phyloP scores from a whole-genome alignment of 148 eudicot species.

The Rhododendron mucronatum region DNA sequence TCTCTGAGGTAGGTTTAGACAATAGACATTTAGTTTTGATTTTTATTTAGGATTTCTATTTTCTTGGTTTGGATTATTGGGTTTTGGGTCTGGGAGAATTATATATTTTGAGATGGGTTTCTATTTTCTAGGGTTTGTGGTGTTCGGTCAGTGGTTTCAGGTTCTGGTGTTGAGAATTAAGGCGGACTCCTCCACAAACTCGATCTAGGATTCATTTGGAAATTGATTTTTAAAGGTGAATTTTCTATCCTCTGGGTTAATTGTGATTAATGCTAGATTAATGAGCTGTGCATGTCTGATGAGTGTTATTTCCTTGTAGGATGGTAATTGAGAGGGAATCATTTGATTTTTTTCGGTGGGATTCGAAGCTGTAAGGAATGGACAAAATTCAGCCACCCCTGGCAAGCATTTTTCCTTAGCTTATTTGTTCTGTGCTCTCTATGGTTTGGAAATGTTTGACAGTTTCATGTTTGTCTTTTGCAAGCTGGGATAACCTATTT shows the following conservation, averaged over 20 bases:
- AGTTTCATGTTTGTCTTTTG: not conserved
- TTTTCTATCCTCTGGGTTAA: conserved; percentile 1
- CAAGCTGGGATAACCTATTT: not conserved
- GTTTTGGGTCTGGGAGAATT: not conserved
- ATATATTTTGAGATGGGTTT: not conserved
- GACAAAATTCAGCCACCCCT: conserved; percentile 73
- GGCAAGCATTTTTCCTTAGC: conserved; percentile 28
- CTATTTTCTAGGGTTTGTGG: not conserved
- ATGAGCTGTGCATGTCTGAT: not conserved
- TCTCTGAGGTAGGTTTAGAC: not conserved
- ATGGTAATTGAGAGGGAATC: conserved; percentile 9
- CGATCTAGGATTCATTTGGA: not conserved
- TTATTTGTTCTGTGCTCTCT: not conserved
- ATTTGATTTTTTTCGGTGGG: conserved; percentile 18
- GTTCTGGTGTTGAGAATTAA: not conserved
- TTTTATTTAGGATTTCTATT: conserved; percentile 2
- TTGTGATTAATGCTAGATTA: not conserved
- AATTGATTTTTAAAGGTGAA: conserved; percentile 5
- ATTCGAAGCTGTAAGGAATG: conserved; percentile 35
- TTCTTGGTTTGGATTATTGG: not conserved
- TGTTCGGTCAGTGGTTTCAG: not conserved
- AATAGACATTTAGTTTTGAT: not conserved
- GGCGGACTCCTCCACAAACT: not conserved
- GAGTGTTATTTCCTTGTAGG: not conserved
- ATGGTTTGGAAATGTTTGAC: not conserved